These are phyloP conservation scores for Metschnikowia lachancei DNA, from an alignment of 805 yeast genomes.

Conservation along the genomic window DNA sequence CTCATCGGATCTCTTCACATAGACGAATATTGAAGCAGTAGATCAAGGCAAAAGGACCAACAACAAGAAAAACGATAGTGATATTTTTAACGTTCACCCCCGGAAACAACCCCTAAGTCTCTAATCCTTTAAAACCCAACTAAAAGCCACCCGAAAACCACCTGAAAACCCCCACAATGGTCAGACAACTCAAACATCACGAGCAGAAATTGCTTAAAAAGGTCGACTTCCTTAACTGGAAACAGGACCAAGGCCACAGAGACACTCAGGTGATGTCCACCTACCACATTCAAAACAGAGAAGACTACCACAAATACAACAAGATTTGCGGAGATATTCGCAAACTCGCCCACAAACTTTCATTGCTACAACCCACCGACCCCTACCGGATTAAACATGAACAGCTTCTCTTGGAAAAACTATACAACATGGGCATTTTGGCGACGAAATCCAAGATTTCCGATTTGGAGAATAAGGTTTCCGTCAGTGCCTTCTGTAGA, in stretches of 20 bases:
- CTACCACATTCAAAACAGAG: constrained; percentile 90
- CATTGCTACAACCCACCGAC: constrained; percentile 82
- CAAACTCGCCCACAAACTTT: constrained; percentile 79
- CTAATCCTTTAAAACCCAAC: no score
- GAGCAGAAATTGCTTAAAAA: constrained; percentile 92
- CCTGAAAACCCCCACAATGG: constrained; percentile 26
- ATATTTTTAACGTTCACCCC: no score
- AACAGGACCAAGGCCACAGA: constrained; percentile 91
- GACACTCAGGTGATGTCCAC: constrained; percentile 96
- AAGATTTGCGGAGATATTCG: constrained; percentile 89
- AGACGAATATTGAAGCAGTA: no score
- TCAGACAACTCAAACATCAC: constrained; percentile 86
- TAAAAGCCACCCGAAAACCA: no score
- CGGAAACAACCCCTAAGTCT: no score
- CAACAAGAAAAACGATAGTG: no score
- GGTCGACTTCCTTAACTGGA: constrained; percentile 97
- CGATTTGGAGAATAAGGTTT: constrained; percentile 84
- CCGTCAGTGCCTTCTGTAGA: constrained; percentile 90
- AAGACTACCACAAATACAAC: constrained; percentile 93
- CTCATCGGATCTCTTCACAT: no score
- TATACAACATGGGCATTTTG: constrained; percentile 83
- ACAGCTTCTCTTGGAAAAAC: constrained; percentile 79
- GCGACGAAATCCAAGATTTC: constrained; percentile 88
- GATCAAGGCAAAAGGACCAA: no score
- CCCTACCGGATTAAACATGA: constrained; percentile 87